Evolutionary conservation across 108 stramenopile species (phyloP), one percentile per base, ranked within the genome.

Genomic region (Skeletonema tropicum): DNA sequence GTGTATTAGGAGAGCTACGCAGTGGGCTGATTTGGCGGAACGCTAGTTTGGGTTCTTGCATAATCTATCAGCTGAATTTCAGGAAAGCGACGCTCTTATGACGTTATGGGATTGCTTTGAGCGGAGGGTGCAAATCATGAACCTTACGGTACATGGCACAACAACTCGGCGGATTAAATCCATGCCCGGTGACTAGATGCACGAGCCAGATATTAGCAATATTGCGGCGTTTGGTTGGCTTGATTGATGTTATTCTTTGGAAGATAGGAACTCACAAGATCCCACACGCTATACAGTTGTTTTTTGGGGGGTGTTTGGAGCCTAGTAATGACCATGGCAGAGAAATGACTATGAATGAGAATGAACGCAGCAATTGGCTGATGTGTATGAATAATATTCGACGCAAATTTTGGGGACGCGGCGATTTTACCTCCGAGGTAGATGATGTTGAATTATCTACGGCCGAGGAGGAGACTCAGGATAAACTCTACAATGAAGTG

Each of bases 101-200:
- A 13, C 63, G n/a, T 60, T 84, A 1, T 87, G 86, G 86, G 77
- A 83, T 60, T 84, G 83, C 36, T 21, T 70, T 1, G 86, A 87
- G 35, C 38, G 80, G 21, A 60, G 73, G 5, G 83, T 80, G 9
- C 10, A 26, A 29, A 84, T 84, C 46, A 61, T 69, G 61, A 77
- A 72, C 33, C 8, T 87, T 14, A 84, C 80, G 5, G 83, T 83
- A 6, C 64, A 64, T 25, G 79, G 76, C 15, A 19, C 83, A 84
- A 45, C 57, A 77, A n/a, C 36, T 86, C 0, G n/a, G 73, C 1
- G 83, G 85, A 0, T n/a, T 57, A 14, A 82, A 75, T 39, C 83
- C 85, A 15, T 58, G 77, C 19, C 70, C 74, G 14, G 57, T 49
- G 3, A 76, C 83, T 21, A 67, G 55, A 39, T 1, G 26, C 76